These are phyloP conservation scores for Neurospora sp. DNA, from an alignment of 495 filamentous ascomycete species.

Conservation along the genomic window DNA sequence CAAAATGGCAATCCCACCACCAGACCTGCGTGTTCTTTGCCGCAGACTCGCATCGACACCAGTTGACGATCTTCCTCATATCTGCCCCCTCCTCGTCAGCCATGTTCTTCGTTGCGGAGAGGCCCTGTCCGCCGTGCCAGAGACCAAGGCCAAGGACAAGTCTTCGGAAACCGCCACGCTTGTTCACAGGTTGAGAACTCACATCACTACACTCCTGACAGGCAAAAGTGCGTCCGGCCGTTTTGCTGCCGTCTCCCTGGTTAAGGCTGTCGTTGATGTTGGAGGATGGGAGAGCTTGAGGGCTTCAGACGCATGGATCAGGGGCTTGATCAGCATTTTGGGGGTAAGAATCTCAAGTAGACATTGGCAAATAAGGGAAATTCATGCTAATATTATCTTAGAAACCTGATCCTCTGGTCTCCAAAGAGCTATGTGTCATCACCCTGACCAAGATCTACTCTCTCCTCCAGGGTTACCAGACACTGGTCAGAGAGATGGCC, in stretches of 20 bases:
- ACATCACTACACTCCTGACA: slow-evolving; percentile 63
- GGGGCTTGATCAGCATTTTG: slow-evolving; percentile 58
- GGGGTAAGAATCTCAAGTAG: slow-evolving; percentile 39
- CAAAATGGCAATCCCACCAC: slow-evolving; percentile 13
- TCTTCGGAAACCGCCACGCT: slow-evolving; percentile 51
- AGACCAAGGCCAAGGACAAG: slow-evolving; percentile 39
- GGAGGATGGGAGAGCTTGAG: slow-evolving; percentile 72
- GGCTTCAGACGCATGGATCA: slow-evolving; percentile 59
- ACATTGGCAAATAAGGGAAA: not conserved
- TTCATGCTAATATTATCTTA: slow-evolving; percentile 29
- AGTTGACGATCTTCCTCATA: slow-evolving; percentile 50
- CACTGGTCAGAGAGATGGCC: slow-evolving; percentile 75
- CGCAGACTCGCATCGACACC: slow-evolving; percentile 56
- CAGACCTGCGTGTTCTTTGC: slow-evolving; percentile 54
- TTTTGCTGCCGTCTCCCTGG: slow-evolving; percentile 64
- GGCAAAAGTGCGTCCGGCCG: slow-evolving; percentile 61
- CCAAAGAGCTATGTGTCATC: slow-evolving; percentile 63
- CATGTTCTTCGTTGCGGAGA: slow-evolving; percentile 52
- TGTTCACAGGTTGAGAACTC: slow-evolving; percentile 69
- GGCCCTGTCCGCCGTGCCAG: slow-evolving; percentile 42
- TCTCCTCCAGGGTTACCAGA: slow-evolving; percentile 69
- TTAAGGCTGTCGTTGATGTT: slow-evolving; percentile 71
- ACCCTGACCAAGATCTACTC: slow-evolving; percentile 72
- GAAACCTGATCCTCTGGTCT: slow-evolving; percentile 65
- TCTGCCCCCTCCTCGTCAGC: slow-evolving; percentile 50